Evolutionary conservation across 2,329 filamentous ascomycete genomes (phyloP), one percentile per base, ranked within the genome.

Genomic region (Laburnicola sp.): DNA sequence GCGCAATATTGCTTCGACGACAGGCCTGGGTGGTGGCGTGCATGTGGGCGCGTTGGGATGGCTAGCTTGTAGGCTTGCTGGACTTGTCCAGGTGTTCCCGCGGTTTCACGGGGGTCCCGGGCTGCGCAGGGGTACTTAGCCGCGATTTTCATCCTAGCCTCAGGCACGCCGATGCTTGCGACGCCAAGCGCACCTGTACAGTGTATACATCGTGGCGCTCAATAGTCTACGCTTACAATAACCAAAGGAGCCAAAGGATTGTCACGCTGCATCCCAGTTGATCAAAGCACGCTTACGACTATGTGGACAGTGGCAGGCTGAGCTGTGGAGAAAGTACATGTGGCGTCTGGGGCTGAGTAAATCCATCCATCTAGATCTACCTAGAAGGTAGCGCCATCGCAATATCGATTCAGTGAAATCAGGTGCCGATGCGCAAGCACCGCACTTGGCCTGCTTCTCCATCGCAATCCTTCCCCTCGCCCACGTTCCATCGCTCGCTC

Each of bases 301-400:
- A 16, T 16, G 16, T 16, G 16, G 16, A 16, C 16, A 16, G 16
- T 16, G 16, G 16, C 41, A 26, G 7, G 28, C 32, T 10, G 11
- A 16, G 42, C 30, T 40, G 42, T 51, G 42, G 43, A 46, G 37
- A 46, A 46, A 6, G 23, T 38, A 6, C 46, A 42, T 36, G 28
- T 32, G 38, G 43, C 36, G 34, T 44, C 46, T 39, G 50, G 26
- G 50, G 45, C 50, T 48, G 45, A 41, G 45, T 31, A 53, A 16
- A 26, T 22, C 37, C 23, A 45, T 4, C 28, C 22, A 37, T 40
- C 7, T 9, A 10, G 32, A 31, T 8, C 49, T 42, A 51, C 4
- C 34, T 44, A 47, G 38, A 47, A 16, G 6, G 26, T 31, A 32
- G 5, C 25, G 36, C 48, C 22, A 6, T 27, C 30, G 42, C 41